Percentiles rank a stretch among this genome's conserved stretches.
These are phyloP conservation scores for Scheffersomyces insectosa DNA, from an alignment of 1,139 yeast species.

Conservation along the genomic window DNA sequence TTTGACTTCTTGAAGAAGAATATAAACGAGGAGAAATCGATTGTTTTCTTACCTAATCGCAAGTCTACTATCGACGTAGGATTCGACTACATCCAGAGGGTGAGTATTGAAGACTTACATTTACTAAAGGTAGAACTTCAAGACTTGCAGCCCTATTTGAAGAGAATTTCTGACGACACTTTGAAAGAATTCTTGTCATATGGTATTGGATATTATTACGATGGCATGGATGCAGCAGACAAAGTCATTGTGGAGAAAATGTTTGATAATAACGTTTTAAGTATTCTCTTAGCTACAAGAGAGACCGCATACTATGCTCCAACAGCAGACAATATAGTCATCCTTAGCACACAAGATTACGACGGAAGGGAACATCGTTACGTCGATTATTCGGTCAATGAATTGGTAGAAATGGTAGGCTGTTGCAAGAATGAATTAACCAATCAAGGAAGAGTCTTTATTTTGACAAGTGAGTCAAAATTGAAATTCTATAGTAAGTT, in stretches of 20 bases:
- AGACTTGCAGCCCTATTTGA: constrained; percentile 44
- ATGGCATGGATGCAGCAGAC: constrained; percentile 61
- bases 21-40: constrained; percentile 31
- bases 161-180: constrained; percentile 47
- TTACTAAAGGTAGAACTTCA: constrained; percentile 28
- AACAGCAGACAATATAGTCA: constrained; percentile 52
- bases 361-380: constrained; percentile 76
- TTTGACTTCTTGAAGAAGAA: constrained; percentile 32
- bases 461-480: constrained; percentile 59
- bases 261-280: constrained; percentile 49
- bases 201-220: constrained; percentile 71
- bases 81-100: constrained; percentile 39
- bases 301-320: constrained; percentile 58
- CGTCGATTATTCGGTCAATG: constrained; percentile 67
- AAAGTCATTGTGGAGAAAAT: constrained; percentile 53
- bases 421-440: constrained; percentile 36
- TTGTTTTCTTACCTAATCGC: constrained; percentile 61
- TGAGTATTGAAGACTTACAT: constrained; percentile 28
- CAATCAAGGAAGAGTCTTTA: constrained; percentile 37
- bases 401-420: constrained; percentile 75
- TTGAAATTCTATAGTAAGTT: constrained; percentile 71
- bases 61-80: constrained; percentile 56
- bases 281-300: constrained; percentile 57
- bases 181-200: constrained; percentile 45
- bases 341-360: constrained; percentile 70